phyloP scores from a whole-genome alignment of 2,329 filamentous ascomycete genomes.

The Colletotrichum caudatum region DNA sequence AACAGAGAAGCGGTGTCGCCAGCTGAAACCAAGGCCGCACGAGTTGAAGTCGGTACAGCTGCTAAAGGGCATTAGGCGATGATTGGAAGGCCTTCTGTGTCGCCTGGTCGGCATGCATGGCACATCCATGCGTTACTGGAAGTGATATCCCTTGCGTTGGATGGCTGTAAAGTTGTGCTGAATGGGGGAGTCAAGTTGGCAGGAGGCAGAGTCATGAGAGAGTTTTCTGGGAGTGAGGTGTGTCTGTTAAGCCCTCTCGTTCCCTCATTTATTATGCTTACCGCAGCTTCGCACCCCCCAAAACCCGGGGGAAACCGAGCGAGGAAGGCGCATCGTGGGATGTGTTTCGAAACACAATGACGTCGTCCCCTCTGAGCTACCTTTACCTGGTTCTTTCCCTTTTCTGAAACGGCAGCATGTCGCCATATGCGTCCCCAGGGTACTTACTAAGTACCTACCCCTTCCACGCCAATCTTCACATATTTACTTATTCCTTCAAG shows the following conservation, averaged over 20 bases:
- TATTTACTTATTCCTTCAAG: neutral
- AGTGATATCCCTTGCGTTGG: neutral
- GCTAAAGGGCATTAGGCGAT: conserved; percentile 12
- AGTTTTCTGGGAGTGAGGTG: neutral
- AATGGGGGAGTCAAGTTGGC: neutral
- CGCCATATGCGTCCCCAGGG: neutral
- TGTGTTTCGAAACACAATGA: conserved; percentile 41
- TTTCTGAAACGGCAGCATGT: conserved; percentile 21
- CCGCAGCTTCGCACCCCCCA: conserved; percentile 20
- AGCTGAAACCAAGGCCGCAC: conserved; percentile 6
- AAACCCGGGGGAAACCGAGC: conserved; percentile 32
- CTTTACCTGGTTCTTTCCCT: conserved; percentile 1
- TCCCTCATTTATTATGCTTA: neutral
- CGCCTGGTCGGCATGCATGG: neutral
- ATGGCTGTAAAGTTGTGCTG: neutral
- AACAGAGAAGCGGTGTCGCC: conserved; percentile 2
- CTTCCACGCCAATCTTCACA: neutral
- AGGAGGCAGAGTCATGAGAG: neutral
- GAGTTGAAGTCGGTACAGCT: conserved; percentile 7
- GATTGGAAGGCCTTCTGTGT: neutral
- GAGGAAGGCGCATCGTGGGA: conserved; percentile 40
- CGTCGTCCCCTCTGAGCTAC: conserved; percentile 8
- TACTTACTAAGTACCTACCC: neutral
- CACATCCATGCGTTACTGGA: conserved; percentile 9
- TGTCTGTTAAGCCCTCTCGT: neutral